These are phyloP conservation scores for Climacium dendroides DNA, from an alignment of 225 moss, liverwort and hornwort genomes.

Conservation along the genomic window DNA sequence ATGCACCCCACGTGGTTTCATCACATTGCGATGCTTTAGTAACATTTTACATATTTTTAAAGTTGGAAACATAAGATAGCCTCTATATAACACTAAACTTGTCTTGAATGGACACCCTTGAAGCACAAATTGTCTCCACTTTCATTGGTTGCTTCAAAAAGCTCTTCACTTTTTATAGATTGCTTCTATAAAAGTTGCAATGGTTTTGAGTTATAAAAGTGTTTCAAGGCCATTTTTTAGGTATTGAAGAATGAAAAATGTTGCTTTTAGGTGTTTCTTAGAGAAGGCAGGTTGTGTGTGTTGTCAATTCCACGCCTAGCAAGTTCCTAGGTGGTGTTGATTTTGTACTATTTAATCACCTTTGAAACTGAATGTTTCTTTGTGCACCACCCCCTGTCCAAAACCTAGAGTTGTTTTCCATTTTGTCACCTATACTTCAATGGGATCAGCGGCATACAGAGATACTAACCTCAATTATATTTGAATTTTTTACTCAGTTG, in stretches of 20 bases:
- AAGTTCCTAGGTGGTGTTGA: not conserved
- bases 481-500: too few relatives aligned
- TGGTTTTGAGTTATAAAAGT: too few relatives aligned
- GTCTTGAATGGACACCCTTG: not conserved
- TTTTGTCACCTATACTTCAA: not conserved
- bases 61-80: not conserved
- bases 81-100: not conserved
- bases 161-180: too few relatives aligned
- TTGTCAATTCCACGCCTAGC: rapidly evolving
- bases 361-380: not conserved
- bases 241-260: not conserved
- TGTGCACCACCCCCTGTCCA: rapidly evolving
- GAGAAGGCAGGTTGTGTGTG: not conserved
- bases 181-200: too few relatives aligned
- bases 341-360: not conserved
- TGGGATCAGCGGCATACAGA: rapidly evolving
- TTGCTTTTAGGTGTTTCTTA: not conserved
- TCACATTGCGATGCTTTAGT: too few relatives aligned
- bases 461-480: too few relatives aligned
- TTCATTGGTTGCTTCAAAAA: too few relatives aligned
- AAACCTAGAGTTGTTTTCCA: not conserved
- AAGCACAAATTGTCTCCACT: not conserved
- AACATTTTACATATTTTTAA: not conserved
- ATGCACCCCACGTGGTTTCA: too few relatives aligned
- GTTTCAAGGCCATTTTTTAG: too few relatives aligned